Conservation (phyloP, 306 rosid species). For the Gillenia trifoliata region DNA sequence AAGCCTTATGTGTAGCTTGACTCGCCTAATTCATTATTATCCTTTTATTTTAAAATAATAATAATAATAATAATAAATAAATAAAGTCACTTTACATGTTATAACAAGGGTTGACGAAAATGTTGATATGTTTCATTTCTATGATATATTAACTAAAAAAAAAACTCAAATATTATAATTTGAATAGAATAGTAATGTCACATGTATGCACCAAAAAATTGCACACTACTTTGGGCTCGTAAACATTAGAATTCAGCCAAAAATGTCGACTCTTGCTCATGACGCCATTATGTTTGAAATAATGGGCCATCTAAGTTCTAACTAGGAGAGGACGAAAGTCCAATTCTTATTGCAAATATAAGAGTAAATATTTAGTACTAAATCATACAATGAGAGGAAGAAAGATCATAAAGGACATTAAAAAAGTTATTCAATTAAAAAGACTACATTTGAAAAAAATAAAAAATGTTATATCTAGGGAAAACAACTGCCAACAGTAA, state of each 20-base stretch:
- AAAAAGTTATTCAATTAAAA: background rate
- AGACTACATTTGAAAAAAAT: background rate
- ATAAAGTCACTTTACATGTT: too few species aligned
- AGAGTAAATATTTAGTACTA: too few species aligned
- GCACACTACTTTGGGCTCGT: background rate
- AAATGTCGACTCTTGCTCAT: background rate
- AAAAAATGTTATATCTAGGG: background rate
- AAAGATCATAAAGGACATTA: background rate
- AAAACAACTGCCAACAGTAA: background rate
- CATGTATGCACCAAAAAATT: background rate
- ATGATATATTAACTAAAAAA: too few species aligned
- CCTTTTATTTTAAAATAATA: too few species aligned
- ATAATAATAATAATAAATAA: too few species aligned
- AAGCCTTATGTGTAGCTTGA: too few species aligned
- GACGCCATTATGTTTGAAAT: background rate
- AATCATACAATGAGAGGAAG: too few species aligned
- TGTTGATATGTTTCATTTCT: too few species aligned
- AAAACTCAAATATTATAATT: too few species aligned
- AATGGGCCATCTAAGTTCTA: background rate
- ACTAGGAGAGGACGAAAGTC: background rate
- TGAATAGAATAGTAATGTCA: background rate
- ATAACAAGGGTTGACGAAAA: too few species aligned
- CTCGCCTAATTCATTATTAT: too few species aligned
- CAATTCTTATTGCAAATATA: background rate
- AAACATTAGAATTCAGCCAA: background rate